Evolutionary conservation across 306 rosid species (phyloP), one percentile per base, ranked within the genome.

Genomic region (Delonix regia): DNA sequence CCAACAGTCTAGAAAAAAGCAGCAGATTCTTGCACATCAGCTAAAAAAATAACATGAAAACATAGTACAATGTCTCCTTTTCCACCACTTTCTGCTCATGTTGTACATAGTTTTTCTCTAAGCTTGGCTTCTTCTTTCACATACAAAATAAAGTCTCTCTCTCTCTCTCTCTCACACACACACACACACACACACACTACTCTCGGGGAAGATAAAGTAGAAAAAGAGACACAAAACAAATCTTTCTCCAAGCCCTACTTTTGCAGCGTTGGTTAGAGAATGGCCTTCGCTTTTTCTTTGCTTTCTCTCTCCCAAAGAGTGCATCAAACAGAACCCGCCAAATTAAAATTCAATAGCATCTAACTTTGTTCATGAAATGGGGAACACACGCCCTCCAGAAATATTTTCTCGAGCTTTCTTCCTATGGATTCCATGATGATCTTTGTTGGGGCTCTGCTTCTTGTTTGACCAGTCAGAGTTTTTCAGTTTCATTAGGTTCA

Each of bases 321-420:
- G 25, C 44, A 71, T 6, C 82, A 55, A 78, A 53, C 79, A 52
- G 61, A 78, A 81, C 48, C 76, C 48, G 68, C 30, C 60, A 38
- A 47, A 65, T 55, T 36, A 19, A 51, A 76, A 77, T 56, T 55
- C 45, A 36, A 24, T 36, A 47, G 64, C 39, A 62, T 18, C 41
- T 28, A 61, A 68, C 47, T 38, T 65, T 77, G 82, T 67, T 80
- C 55, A 10, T 80, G 52, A 45, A 74, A 72, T 48, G 52, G 79
- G 79, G 86, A 82, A 64, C 81, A 81, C 47, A 27, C 10, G 47
- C 3, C 61, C 73, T 11, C 19, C 36, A 16, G 9, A 56, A 45
- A 63, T 56, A 24, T 19, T 74, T 63, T 65, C 63, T 78, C 30
- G 0, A 16, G 39, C 73, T 56, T 72, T 71, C 79, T 51, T 75